Base-by-base conservation (phyloP, 139 green algal genomes). In the Chlamydomonas sp. region DNA sequence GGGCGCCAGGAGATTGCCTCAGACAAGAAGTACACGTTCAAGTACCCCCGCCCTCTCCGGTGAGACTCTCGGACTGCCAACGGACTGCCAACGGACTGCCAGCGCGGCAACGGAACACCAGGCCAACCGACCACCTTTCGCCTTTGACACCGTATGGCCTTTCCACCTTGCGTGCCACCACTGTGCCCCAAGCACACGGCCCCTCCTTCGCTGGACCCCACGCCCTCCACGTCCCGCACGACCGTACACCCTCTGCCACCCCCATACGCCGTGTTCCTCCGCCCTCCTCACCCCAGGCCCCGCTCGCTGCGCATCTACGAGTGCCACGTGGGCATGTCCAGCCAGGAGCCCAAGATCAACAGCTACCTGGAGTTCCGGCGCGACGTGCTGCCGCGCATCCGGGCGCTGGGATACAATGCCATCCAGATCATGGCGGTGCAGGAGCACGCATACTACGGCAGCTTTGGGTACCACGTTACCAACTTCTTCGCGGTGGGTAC, bases 401-500 rank as follows among this genome's bases (percentile, higher is more conserved):
- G 96, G 49, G 88, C 83, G 76, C 73, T 94, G 78, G 86, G 98
- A 16, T 99, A 99, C 95, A 99, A 99, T 92, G 94, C 96, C 58
- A 97, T 99, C 88, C 98, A 99, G 94, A 98, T 99, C 93, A 99
- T 99, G 98, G 98, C 98, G 71, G 94, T 99, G 82, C 98, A 99
- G 93, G 98, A 99, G 91, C 98, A 99, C 87, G 69, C 79, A 16
- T 90, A 93, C 87, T 96, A 96, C 90, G 96, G 95, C 81, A 57
- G 90, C 87, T 99, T 99, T 89, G 97, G 97, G 58, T 98, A 98
- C 91, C 96, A 99, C 89, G 97, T 99, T 71, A 99, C 97, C 79
- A 99, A 99, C 93, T 99, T 99, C 89, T 99, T 99, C 85, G 97
- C 93, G 66, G 94, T 96, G 62, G 57, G 93, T 63, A 2, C n/a